Base-by-base conservation (phyloP, 2,329 filamentous ascomycete genomes). In the Cyclaneusma minus region DNA sequence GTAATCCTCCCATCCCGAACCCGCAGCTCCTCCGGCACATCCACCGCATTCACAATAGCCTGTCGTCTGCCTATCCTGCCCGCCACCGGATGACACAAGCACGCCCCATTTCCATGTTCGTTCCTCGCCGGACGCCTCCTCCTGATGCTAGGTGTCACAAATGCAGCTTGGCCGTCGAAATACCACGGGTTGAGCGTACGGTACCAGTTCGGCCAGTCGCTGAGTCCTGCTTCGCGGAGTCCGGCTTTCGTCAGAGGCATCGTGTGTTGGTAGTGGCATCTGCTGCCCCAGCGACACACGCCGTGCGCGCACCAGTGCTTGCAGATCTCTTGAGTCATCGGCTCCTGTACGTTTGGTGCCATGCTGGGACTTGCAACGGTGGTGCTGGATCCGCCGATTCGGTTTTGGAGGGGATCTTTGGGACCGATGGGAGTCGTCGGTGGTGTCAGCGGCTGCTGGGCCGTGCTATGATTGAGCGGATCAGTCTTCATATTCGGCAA, bases 261-360 rank as follows among this genome's bases (percentile, higher is more conserved):
- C 31, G 38, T 39, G 41, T 68, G 63, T 24, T 39, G 35, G 40
- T 52, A 59, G 4, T 49, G 48, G 42, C 63, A 68, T 6, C 42
- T 34, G 5, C 30, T 25, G 3, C 52, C 56, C 45, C 50, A 64
- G 36, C 48, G 53, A 42, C 63, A 68, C 8, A 43, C 50, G 5
- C 61, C 61, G 21, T 54, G 45, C 27, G 50, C 49, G 41, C 60
- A 63, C 60, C 60, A 68, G 41, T 58, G 48, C 8, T 54, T 51
- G 41, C 62, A 64, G n/a, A n/a, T n/a, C n/a, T n/a, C n/a, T n/a
- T n/a, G n/a, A n/a, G 40, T 45, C 43, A 14, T 30, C 20, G 12
- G 31, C 30, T 16, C 24, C 22, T 21, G 18, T 8, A n/a, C 18
- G 8, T 21, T n/a, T n/a, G 18, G 18, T 8, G 18, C 18, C n/a